Base-by-base conservation (phyloP, 106 monocot genomes). In the Dioscorea alata region DNA sequence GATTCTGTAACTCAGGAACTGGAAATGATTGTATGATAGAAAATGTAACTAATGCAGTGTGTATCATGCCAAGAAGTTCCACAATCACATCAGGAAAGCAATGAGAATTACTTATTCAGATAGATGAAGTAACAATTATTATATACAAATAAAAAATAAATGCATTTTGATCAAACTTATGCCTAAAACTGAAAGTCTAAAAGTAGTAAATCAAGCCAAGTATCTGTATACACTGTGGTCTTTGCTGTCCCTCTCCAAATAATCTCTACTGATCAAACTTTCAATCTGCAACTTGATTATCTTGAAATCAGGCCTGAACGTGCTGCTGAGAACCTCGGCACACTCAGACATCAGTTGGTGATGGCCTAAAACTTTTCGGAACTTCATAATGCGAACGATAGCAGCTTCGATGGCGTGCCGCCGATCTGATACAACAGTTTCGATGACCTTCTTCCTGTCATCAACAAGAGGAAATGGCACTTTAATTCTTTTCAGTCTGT, bases 361-460 rank as follows among this genome's bases (percentile, higher is more conserved):
- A 69, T 95, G 91, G 53, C 79, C 82, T 61, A 86, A 75, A 56
- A 88, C 82, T 80, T 90, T 88, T 23, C 90, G 84, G 65, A 82
- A 83, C 75, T 93, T 93, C 94, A 94, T 94, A 66, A 94, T 87
- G 31, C 94, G 75, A 9, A 94, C 94, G 51, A 94, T 90, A 13
- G 94, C 84, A 4, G 94, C 94, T 77, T 94, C 94, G 64, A 90
- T 90, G 2, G 84, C 84, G 76, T 84, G 86, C 51, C 89, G 82
- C 60, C 94, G 75, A 53, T 94, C 94, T 61, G 85, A 84, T 63
- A 85, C 87, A 50, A 90, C 87, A 79, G 84, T 84, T 80, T 91
- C 91, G 34, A 84, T 84, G 16, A 90, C 86, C 48, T 86, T 86
- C 61, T 86, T 86, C 71, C 86, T 86, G 76, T 90, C 90, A 66